These are phyloP conservation scores for Albugo candida DNA, from an alignment of 352 stramenopile species.

Conservation along the genomic window DNA sequence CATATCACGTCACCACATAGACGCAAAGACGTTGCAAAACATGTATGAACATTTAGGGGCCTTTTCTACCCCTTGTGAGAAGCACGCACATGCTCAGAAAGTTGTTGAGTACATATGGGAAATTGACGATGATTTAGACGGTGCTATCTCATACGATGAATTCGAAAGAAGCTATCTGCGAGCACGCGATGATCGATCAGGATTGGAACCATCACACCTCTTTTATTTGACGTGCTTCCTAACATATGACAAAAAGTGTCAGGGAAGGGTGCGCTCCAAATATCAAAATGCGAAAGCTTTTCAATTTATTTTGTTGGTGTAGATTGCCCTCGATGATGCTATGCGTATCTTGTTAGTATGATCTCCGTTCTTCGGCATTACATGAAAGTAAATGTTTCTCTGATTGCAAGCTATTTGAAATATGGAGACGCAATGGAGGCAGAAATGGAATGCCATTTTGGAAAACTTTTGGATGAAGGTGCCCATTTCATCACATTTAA, in stretches of 20 bases:
- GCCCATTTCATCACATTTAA: constrained; percentile 38
- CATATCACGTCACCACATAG: constrained; percentile 27
- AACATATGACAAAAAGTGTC: constrained; percentile 62
- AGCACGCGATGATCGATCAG: constrained; percentile 33
- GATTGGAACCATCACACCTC: constrained; percentile 45
- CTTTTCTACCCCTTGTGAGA: constrained; percentile 1
- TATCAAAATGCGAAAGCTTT: neutral
- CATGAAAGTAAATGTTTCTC: neutral
- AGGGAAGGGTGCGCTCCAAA: constrained; percentile 19
- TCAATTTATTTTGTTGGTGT: neutral
- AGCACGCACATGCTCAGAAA: constrained; percentile 16
- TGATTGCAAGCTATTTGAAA: constrained; percentile 29
- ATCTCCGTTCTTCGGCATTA: neutral
- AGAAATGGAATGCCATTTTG: constrained; percentile 61
- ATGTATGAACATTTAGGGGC: constrained; percentile 44
- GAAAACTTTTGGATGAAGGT: constrained; percentile 35
- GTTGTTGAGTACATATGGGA: constrained; percentile 63
- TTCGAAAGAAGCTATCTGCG: constrained; percentile 57
- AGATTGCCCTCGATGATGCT: constrained; percentile 58
- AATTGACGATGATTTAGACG: constrained; percentile 59
- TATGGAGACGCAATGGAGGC: constrained; percentile 58
- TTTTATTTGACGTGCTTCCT: constrained; percentile 75
- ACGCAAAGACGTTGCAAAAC: constrained; percentile 18
- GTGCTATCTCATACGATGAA: constrained; percentile 48
- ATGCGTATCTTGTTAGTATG: constrained; percentile 53